A percentile compares a stretch with the other conserved stretches of the same genome.
Evolutionary conservation across 2,329 filamentous ascomycete species (phyloP).

Genomic region (Cordyceps sp.): DNA sequence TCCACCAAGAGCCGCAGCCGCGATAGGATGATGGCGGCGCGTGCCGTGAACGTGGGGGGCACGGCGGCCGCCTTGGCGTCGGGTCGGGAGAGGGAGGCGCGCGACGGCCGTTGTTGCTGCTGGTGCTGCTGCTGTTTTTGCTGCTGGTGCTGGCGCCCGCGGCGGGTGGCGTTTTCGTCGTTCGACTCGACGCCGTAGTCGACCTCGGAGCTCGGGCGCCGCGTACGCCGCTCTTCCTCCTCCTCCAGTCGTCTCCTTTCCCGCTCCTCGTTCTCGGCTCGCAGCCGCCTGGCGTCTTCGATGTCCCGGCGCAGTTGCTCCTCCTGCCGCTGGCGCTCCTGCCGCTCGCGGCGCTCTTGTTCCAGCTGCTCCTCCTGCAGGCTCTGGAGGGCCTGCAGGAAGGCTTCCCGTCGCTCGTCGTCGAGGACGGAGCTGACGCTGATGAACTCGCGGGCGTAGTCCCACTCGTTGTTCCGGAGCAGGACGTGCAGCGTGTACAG

Average conservation of each 20-base stretch:
- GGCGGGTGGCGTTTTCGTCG: constrained; percentile 15
- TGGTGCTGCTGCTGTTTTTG: no score
- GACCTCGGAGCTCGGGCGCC: constrained; percentile 38
- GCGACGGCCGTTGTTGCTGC: constrained; percentile 9
- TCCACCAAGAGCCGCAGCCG: constrained; percentile 35
- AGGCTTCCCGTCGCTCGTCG: constrained; percentile 79
- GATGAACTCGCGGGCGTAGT: constrained; percentile 86
- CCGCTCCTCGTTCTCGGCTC: constrained; percentile 42
- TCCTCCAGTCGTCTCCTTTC: constrained; percentile 36
- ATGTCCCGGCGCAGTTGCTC: constrained; percentile 38
- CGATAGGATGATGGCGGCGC: constrained; percentile 33
- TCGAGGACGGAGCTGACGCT: constrained; percentile 72
- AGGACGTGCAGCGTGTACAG: constrained; percentile 90
- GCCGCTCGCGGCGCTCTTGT: constrained; percentile 48
- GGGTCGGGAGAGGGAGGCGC: constrained; percentile 9
- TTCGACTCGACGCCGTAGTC: constrained; percentile 52
- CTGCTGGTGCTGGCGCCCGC: no score
- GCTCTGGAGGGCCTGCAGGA: constrained; percentile 69
- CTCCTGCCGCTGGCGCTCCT: constrained; percentile 37
- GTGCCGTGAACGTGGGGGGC: constrained; percentile 22
- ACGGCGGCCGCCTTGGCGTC: constrained; percentile 13
- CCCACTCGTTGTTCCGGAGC: constrained; percentile 89
- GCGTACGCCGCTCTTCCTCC: constrained; percentile 20
- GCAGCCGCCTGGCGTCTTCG: constrained; percentile 36
- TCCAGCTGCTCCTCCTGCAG: constrained; percentile 71